A percentile compares a stretch with the other conserved stretches of the same genome.
Evolutionary conservation across 1,284 basidiomycete species (phyloP).

Genomic region (Ustilago tritici): DNA sequence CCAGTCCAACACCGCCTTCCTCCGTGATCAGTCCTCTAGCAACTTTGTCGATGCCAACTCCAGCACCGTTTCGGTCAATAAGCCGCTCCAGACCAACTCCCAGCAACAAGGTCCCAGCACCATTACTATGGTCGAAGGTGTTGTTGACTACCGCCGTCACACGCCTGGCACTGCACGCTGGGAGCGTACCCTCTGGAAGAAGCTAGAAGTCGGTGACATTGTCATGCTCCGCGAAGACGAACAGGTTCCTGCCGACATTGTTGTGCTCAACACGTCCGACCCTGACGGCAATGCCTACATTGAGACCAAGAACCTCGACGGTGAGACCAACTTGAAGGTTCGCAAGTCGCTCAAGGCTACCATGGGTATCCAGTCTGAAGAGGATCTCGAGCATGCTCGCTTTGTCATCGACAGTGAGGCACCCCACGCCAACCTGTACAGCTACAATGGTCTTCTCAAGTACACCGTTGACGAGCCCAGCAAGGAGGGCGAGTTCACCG

Average conservation of each 20-base stretch:
- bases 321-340: slow-evolving; percentile 95
- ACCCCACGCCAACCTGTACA: slow-evolving; percentile 91
- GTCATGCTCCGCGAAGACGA: slow-evolving; percentile 92
- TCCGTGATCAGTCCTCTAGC: not conserved
- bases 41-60: slow-evolving; percentile 22
- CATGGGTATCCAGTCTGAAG: slow-evolving; percentile 81
- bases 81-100: slow-evolving; percentile 23
- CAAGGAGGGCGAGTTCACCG: slow-evolving; percentile 40
- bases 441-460: slow-evolving; percentile 86
- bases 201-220: slow-evolving; percentile 96
- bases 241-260: slow-evolving; percentile 93
- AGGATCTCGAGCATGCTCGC: slow-evolving; percentile 86
- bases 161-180: slow-evolving; percentile 81
- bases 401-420: slow-evolving; percentile 93
- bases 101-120: slow-evolving; percentile 28
- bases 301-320: slow-evolving; percentile 88
- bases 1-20: slow-evolving; percentile 23
- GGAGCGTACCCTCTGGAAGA: slow-evolving; percentile 98
- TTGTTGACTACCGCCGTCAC: slow-evolving; percentile 79
- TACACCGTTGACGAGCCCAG: slow-evolving; percentile 72
- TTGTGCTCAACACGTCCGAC: slow-evolving; percentile 79
- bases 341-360: slow-evolving; percentile 84
- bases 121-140: slow-evolving; percentile 40
- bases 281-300: slow-evolving; percentile 71
- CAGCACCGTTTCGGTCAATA: slow-evolving; percentile 35